These are phyloP conservation scores for Wallacemonas sp. DNA, from an alignment of 208 protist genomes.

Conservation along the genomic window DNA sequence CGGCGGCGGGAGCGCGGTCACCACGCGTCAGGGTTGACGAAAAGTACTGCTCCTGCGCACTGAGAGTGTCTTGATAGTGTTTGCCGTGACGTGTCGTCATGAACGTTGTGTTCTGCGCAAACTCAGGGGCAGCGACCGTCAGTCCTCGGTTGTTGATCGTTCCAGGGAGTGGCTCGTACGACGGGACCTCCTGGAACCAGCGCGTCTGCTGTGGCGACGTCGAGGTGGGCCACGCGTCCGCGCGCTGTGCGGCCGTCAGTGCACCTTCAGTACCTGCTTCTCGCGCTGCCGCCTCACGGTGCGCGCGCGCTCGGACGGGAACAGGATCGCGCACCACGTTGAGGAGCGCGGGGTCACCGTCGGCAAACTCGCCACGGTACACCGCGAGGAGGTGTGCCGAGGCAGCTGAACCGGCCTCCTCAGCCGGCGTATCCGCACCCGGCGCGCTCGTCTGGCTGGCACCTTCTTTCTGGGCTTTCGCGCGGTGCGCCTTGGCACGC, in stretches of 20 bases:
- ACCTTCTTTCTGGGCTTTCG: neutral
- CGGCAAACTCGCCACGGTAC: constrained; percentile 45
- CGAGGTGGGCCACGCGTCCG: constrained; percentile 16
- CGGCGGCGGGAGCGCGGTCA: neutral
- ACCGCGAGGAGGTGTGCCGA: constrained; percentile 22
- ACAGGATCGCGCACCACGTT: constrained; percentile 49
- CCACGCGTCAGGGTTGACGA: neutral
- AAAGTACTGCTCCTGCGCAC: constrained; percentile 56
- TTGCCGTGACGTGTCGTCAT: constrained; percentile 18
- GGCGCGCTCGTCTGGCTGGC: neutral
- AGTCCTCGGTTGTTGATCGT: constrained; percentile 44
- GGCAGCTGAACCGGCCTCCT: constrained; percentile 12
- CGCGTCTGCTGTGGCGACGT: constrained; percentile 12
- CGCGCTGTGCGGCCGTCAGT: neutral
- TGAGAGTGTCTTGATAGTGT: constrained; percentile 33
- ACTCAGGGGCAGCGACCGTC: constrained; percentile 20
- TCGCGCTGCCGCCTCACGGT: too few relatives aligned
- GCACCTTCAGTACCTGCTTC: neutral
- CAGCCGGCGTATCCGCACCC: neutral
- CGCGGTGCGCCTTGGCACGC: neutral
- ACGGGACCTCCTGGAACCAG: constrained; percentile 77
- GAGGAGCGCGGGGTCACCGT: constrained; percentile 41
- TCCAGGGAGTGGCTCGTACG: constrained; percentile 74
- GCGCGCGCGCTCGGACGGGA: neutral
- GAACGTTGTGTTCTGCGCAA: constrained; percentile 40